Evolutionary conservation across 768 basidiomycete genomes (phyloP).

Genomic region (Leucocoprinus leucothites): DNA sequence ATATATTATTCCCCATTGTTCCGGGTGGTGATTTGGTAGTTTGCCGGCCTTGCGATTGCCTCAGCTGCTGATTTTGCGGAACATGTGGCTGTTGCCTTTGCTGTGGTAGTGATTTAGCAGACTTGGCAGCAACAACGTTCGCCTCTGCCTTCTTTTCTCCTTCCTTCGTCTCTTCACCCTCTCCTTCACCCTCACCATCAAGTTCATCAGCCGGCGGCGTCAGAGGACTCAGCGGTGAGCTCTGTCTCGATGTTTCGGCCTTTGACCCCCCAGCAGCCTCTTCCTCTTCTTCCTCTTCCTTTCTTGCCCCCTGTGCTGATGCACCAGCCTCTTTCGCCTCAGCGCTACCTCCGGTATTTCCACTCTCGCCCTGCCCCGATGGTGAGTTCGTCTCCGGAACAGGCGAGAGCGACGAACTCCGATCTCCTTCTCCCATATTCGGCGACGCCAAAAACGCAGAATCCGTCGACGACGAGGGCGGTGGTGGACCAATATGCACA

Average conservation of each 20-base stretch:
- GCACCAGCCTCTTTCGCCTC: constrained; percentile 31
- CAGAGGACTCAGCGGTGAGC: constrained; percentile 76
- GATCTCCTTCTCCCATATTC: constrained; percentile 33
- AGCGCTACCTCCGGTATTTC: constrained; percentile 26
- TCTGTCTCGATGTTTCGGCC: constrained; percentile 43
- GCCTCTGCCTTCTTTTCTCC: constrained; percentile 11
- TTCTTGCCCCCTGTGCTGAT: constrained; percentile 29
- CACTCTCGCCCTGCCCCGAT: constrained; percentile 12
- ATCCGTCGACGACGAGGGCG: constrained; percentile 23
- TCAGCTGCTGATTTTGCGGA: not conserved
- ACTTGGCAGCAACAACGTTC: not conserved
- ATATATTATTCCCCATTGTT: not conserved
- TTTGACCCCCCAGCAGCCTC: constrained; percentile 20
- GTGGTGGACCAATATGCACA: constrained; percentile 15
- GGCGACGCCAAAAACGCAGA: constrained; percentile 10
- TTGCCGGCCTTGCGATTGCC: not conserved
- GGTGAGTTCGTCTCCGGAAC: constrained; percentile 44
- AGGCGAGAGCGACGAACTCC: constrained; percentile 57
- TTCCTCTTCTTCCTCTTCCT: constrained; percentile 36
- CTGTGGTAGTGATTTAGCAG: constrained; percentile 2
- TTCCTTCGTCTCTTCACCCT: constrained; percentile 16
- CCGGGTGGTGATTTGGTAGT: constrained; percentile 1
- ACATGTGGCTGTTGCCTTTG: constrained; percentile 3
- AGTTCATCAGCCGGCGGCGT: constrained; percentile 61
- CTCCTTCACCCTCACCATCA: constrained; percentile 31